Conservation (phyloP, 352 stramenopile species). For the Aphanomyces astaci region DNA sequence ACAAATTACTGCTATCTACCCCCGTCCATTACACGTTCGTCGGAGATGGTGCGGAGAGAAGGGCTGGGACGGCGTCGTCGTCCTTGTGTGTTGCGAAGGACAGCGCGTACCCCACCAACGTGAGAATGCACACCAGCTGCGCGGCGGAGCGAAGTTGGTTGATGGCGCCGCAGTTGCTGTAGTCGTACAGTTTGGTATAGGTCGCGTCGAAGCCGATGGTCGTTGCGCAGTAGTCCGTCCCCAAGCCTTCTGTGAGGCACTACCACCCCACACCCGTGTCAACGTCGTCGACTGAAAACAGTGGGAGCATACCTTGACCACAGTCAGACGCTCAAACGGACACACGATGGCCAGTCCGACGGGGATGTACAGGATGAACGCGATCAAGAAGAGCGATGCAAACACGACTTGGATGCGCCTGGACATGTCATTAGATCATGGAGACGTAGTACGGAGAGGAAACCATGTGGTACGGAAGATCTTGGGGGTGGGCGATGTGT, state of each 20-base stretch:
- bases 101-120: slow-evolving; percentile 57
- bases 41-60: not conserved
- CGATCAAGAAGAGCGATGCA: slow-evolving; percentile 41
- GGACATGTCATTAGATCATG: not conserved
- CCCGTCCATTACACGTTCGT: not conserved
- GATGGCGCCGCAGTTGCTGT: slow-evolving; percentile 34
- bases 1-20: not conserved
- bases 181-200: slow-evolving; percentile 63
- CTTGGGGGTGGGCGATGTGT: not conserved
- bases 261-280: slow-evolving; percentile 23
- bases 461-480: not conserved
- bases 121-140: slow-evolving; percentile 62
- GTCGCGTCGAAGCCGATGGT: slow-evolving; percentile 48
- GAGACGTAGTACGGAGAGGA: not conserved
- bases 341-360: slow-evolving; percentile 40
- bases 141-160: slow-evolving; percentile 56
- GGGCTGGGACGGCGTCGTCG: not conserved
- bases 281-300: not conserved
- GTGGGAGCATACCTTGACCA: slow-evolving; percentile 20
- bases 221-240: slow-evolving; percentile 49
- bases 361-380: slow-evolving; percentile 55
- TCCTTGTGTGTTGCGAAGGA: slow-evolving; percentile 39
- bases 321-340: slow-evolving; percentile 33
- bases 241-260: slow-evolving; percentile 46
- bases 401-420: slow-evolving; percentile 33